phyloP scores from a whole-genome alignment of 2,329 filamentous ascomycete species.

The Sarocladium strictum region DNA sequence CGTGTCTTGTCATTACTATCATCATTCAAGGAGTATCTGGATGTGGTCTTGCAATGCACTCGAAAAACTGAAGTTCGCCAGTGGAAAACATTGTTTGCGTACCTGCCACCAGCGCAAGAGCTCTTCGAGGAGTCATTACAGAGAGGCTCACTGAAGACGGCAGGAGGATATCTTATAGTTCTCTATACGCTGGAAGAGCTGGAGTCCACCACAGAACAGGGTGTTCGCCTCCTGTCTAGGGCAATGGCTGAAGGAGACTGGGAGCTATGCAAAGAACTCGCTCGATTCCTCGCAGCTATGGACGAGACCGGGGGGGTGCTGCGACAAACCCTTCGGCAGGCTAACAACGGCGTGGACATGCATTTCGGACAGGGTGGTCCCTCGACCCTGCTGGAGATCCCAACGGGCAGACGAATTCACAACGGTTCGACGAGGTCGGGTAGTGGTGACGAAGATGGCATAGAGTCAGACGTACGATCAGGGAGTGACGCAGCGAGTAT shows the following conservation, averaged over 20 bases:
- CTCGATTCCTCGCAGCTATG: constrained; percentile 88
- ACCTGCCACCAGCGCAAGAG: constrained; percentile 83
- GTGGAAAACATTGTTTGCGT: constrained; percentile 89
- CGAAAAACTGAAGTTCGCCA: constrained; percentile 93
- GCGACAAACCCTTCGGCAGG: constrained; percentile 61
- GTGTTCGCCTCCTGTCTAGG: constrained; percentile 71
- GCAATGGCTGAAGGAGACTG: constrained; percentile 85
- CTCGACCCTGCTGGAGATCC: neutral
- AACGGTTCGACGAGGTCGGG: constrained; percentile 25
- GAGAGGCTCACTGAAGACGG: constrained; percentile 84
- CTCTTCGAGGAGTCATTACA: constrained; percentile 90
- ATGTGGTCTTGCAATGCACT: constrained; percentile 94
- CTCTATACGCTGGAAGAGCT: constrained; percentile 76
- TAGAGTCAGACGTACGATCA: constrained; percentile 30
- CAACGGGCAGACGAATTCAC: neutral
- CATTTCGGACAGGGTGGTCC: constrained; percentile 19
- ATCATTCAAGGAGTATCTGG: constrained; percentile 79
- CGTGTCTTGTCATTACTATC: constrained; percentile 59
- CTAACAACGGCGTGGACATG: constrained; percentile 36
- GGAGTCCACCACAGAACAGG: constrained; percentile 64
- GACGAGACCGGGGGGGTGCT: constrained; percentile 82
- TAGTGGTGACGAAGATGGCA: constrained; percentile 27
- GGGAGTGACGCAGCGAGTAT: constrained; percentile 31
- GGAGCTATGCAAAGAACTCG: constrained; percentile 92
- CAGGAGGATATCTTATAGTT: constrained; percentile 92